These are phyloP conservation scores for Hypoxylon sp. DNA, from an alignment of 2,329 filamentous ascomycete species.

Conservation along the genomic window DNA sequence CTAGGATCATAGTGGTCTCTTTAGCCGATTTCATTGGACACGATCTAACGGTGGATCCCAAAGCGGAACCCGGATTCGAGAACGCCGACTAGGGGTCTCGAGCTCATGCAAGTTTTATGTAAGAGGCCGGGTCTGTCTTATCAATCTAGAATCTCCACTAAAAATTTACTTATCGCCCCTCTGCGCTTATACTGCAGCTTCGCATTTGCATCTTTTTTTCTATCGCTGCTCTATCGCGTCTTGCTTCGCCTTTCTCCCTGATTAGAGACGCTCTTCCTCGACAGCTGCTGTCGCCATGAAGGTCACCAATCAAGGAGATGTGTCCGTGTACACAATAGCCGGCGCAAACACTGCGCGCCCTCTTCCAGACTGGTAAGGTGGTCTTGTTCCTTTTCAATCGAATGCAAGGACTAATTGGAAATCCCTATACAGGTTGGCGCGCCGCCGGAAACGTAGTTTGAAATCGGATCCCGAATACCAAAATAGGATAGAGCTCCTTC, in stretches of 20 bases:
- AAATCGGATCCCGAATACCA: conserved; percentile 95
- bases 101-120: conserved; percentile 29
- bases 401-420: conserved; percentile 20
- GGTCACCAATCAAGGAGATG: conserved; percentile 83
- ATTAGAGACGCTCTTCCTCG: conserved; percentile 1
- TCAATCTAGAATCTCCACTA: conserved; percentile 26
- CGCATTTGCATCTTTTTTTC: conserved; percentile 20
- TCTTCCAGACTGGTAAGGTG: conserved; percentile 81
- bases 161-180: conserved; percentile 44
- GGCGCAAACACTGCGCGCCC: conserved; percentile 89
- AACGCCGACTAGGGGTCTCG: conserved; percentile 9
- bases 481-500: conserved; percentile 92
- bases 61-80: conserved; percentile 28
- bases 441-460: conserved; percentile 88
- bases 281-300: conserved; percentile 70
- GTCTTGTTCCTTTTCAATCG: not conserved
- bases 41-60: conserved; percentile 11
- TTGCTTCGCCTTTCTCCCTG: conserved; percentile 13
- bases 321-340: conserved; percentile 95
- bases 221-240: not conserved
- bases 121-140: conserved; percentile 21
- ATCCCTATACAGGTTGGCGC: conserved; percentile 69
- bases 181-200: conserved; percentile 21
- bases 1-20: conserved; percentile 27
- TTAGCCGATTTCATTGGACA: conserved; percentile 17